Evolutionary conservation across 2,329 filamentous ascomycete genomes (phyloP).

Genomic region (Pseudogymnoascus sp.): DNA sequence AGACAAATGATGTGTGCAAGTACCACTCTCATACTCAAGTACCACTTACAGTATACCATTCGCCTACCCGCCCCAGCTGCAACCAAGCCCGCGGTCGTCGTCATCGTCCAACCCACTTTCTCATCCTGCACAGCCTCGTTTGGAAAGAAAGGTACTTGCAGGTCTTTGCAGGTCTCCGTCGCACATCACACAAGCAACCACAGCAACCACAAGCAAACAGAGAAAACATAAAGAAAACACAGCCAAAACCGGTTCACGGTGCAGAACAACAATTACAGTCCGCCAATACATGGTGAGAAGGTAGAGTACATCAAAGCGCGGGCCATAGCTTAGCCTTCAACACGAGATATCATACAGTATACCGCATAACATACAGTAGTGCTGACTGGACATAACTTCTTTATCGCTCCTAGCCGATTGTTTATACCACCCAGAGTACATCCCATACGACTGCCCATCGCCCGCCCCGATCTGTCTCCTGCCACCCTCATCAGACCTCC

Average conservation of each 20-base stretch:
- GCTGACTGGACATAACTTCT: neutral
- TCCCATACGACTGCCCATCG: neutral
- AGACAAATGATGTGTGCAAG: slow-evolving; percentile 4
- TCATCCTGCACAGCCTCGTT: slow-evolving; percentile 1
- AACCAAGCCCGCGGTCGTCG: neutral
- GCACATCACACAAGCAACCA: neutral
- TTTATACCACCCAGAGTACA: neutral
- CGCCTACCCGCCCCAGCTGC: neutral
- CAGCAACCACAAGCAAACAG: neutral
- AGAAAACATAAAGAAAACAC: neutral
- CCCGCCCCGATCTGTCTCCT: neutral
- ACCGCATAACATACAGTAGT: neutral
- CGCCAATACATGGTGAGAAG: neutral
- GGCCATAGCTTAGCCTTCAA: neutral
- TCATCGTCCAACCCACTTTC: neutral
- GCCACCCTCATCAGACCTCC: neutral
- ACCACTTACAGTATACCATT: too few species aligned
- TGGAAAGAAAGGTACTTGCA: neutral
- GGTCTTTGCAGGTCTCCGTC: too few species aligned
- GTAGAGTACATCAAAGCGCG: neutral
- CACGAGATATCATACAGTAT: neutral
- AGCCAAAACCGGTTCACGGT: neutral
- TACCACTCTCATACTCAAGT: neutral
- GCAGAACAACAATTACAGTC: neutral
- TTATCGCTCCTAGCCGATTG: neutral